Evolutionary conservation across 139 green algal genomes (phyloP).

Genomic region (Eudorina sp.): DNA sequence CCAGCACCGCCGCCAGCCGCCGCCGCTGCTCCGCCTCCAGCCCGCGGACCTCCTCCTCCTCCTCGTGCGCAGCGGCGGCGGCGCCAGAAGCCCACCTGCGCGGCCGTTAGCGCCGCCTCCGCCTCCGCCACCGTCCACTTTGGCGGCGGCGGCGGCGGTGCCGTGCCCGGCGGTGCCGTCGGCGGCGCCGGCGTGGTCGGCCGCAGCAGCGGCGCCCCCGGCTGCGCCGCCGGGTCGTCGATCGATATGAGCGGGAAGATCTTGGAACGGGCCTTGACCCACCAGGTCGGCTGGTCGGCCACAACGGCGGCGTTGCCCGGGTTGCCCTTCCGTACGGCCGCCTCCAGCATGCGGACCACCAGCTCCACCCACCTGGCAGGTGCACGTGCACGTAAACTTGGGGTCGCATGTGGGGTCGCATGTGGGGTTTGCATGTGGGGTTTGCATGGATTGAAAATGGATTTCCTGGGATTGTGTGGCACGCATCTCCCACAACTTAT

Average conservation of each 20-base stretch:
- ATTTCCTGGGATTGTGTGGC: no score
- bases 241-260: constrained; percentile 22
- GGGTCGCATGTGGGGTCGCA: no score
- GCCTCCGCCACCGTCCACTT: constrained; percentile 41
- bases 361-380: constrained; percentile 64
- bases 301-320: constrained; percentile 35
- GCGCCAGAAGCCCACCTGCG: constrained; percentile 23
- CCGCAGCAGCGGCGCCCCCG: not conserved
- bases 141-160: not conserved
- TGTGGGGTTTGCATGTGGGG: no score
- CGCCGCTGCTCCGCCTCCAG: constrained; percentile 23
- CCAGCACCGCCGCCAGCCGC: constrained; percentile 56
- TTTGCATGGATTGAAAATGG: no score
- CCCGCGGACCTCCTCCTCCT: constrained; percentile 1
- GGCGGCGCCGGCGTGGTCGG: not conserved
- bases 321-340: constrained; percentile 50
- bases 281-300: constrained; percentile 52
- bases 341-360: constrained; percentile 60
- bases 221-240: not conserved
- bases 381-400: no score
- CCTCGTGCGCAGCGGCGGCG: constrained; percentile 22
- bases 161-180: not conserved
- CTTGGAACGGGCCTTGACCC: constrained; percentile 27
- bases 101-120: not conserved
- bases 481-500: no score